Conservation (phyloP, 108 stramenopile genomes). For the Cyclotella atomus region DNA sequence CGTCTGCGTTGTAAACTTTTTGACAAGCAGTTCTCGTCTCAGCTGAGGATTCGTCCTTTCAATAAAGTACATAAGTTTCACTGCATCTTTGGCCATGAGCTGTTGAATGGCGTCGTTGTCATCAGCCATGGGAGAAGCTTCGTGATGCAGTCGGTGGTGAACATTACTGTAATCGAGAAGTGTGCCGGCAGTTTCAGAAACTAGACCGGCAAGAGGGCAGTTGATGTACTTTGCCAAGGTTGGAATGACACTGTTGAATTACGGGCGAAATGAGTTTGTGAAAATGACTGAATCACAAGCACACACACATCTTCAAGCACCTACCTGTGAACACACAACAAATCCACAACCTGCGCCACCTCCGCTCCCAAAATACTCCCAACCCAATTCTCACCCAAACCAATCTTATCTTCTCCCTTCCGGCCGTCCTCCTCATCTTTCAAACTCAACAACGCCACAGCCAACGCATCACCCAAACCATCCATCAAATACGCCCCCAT, state of each 20-base stretch:
- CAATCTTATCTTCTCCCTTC: background rate
- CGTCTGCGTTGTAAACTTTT: constrained; percentile 16
- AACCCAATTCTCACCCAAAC: background rate
- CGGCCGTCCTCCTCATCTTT: constrained; percentile 4
- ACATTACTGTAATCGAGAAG: constrained; percentile 42
- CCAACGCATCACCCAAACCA: constrained; percentile 38
- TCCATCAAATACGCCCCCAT: constrained; percentile 41
- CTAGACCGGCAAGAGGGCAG: constrained; percentile 25
- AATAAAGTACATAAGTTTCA: constrained; percentile 27
- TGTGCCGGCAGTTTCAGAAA: constrained; percentile 31
- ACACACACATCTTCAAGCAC: too few species aligned
- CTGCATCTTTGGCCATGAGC: constrained; percentile 27
- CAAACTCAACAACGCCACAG: constrained; percentile 18
- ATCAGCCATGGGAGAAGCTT: background rate
- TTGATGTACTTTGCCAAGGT: constrained; percentile 21
- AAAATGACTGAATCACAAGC: background rate
- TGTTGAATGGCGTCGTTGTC: background rate
- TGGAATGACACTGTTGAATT: constrained; percentile 19
- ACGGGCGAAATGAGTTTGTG: background rate
- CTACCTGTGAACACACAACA: constrained; percentile 36
- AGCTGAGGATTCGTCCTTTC: constrained; percentile 32
- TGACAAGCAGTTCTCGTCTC: constrained; percentile 11
- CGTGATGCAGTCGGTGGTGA: constrained; percentile 26
- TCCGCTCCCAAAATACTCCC: constrained; percentile 26
- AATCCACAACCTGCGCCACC: constrained; percentile 41